These are phyloP conservation scores for Phytophthora megakarya DNA, from an alignment of 352 stramenopile genomes.

Conservation along the genomic window DNA sequence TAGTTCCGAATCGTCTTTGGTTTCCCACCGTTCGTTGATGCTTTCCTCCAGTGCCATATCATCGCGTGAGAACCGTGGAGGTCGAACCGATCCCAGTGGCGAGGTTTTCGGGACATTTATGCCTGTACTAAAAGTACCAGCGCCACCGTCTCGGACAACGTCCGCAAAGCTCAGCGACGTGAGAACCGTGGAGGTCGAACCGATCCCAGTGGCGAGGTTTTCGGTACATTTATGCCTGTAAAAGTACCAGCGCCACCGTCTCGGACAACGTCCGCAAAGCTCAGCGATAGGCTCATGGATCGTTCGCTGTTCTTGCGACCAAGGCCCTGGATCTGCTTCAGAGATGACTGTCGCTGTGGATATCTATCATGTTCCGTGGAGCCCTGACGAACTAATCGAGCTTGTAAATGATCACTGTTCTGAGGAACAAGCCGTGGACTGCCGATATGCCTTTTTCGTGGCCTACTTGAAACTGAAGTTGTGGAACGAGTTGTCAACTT, in stretches of 20 bases:
- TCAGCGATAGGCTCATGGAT: conserved; percentile 88
- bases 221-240: conserved; percentile 34
- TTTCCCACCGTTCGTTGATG: conserved; percentile 75
- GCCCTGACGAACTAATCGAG: conserved; percentile 18
- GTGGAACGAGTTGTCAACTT: conserved; percentile 64
- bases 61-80: conserved; percentile 52
- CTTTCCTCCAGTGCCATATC: conserved; percentile 63
- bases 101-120: conserved; percentile 48
- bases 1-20: conserved; percentile 69
- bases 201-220: conserved; percentile 49
- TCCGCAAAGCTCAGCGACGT: too few relatives aligned
- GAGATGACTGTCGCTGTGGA: conserved; percentile 27
- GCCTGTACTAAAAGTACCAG: conserved; percentile 10
- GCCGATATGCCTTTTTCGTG: conserved; percentile 32
- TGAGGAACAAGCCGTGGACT: conserved; percentile 56
- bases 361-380: conserved; percentile 18
- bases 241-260: conserved; percentile 46
- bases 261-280: conserved; percentile 85
- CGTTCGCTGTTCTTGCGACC: conserved; percentile 69
- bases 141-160: too few relatives aligned
- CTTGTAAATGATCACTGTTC: conserved; percentile 18
- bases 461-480: conserved; percentile 51
- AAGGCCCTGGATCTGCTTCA: conserved; percentile 29
- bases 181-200: conserved; percentile 50
- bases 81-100: conserved; percentile 45